Conservation (phyloP, 1,284 basidiomycete species). For the Quambalaria eucalypti region DNA sequence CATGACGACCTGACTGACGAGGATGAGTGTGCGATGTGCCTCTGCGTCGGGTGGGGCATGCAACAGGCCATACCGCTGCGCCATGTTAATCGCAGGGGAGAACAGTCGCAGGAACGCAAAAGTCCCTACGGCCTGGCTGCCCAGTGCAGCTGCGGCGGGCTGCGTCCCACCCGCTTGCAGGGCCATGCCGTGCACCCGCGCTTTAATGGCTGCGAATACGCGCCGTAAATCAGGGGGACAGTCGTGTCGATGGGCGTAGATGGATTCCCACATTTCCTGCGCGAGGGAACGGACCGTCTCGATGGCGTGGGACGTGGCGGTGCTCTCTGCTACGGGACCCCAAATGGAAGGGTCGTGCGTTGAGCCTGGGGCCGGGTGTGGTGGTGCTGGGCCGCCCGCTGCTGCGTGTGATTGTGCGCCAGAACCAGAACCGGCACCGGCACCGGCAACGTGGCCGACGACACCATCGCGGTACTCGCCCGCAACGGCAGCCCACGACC, state of each 20-base stretch:
- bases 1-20: conserved; percentile 30
- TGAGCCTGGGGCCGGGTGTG: neutral
- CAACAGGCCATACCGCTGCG: conserved; percentile 30
- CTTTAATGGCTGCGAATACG: conserved; percentile 22
- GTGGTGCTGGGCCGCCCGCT: conserved; percentile 6
- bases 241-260: conserved; percentile 29
- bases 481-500: no score
- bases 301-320: no score
- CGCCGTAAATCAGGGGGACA: conserved; percentile 31
- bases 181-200: conserved; percentile 21
- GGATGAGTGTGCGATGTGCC: conserved; percentile 16
- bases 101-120: conserved; percentile 38
- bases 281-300: no score
- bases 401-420: conserved; percentile 9
- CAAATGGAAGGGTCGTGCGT: no score
- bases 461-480: no score
- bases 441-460: no score
- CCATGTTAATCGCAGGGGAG: conserved; percentile 34
- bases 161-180: conserved; percentile 12
- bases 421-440: no score
- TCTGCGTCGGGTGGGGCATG: conserved; percentile 6
- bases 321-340: neutral
- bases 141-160: conserved; percentile 20
- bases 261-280: conserved; percentile 26
- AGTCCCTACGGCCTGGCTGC: conserved; percentile 34